Conservation (phyloP, 2,329 filamentous ascomycete genomes). For the Fusarium neocosmosporiellum region DNA sequence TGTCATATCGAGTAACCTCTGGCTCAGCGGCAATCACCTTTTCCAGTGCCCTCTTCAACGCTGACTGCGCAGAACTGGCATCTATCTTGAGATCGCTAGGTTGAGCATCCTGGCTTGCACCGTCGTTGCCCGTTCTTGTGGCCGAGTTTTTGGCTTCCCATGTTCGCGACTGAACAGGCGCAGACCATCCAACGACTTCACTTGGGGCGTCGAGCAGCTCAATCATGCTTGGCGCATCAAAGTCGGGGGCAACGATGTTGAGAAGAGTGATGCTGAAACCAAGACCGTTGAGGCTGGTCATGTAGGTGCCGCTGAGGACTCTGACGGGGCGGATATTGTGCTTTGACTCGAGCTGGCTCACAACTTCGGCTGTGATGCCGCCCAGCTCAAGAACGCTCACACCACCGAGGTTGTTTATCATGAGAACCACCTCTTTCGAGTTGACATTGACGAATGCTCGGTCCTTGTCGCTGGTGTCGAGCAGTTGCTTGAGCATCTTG, state of each 20-base stretch:
- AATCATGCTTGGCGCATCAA: slow-evolving; percentile 71
- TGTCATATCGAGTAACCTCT: slow-evolving; percentile 79
- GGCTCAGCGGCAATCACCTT: slow-evolving; percentile 74
- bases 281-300: slow-evolving; percentile 81
- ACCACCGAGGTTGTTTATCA: slow-evolving; percentile 82
- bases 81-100: slow-evolving; percentile 66
- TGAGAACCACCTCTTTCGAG: slow-evolving; percentile 72
- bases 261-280: slow-evolving; percentile 81
- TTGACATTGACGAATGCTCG: slow-evolving; percentile 75
- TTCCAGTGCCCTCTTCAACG: slow-evolving; percentile 68
- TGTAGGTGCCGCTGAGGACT: slow-evolving; percentile 76
- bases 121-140: slow-evolving; percentile 55
- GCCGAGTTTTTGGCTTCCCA: slow-evolving; percentile 69
- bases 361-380: slow-evolving; percentile 76
- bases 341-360: slow-evolving; percentile 67
- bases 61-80: slow-evolving; percentile 58
- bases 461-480: slow-evolving; percentile 74
- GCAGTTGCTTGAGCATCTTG: slow-evolving; percentile 76
- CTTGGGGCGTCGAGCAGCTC: slow-evolving; percentile 76
- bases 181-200: slow-evolving; percentile 77
- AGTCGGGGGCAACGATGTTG: slow-evolving; percentile 70
- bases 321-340: slow-evolving; percentile 72
- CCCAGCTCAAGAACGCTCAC: slow-evolving; percentile 79
- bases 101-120: slow-evolving; percentile 49
- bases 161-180: slow-evolving; percentile 70